phyloP scores from a whole-genome alignment of 2,329 filamentous ascomycete genomes.

The Hypoxylon sp. region DNA sequence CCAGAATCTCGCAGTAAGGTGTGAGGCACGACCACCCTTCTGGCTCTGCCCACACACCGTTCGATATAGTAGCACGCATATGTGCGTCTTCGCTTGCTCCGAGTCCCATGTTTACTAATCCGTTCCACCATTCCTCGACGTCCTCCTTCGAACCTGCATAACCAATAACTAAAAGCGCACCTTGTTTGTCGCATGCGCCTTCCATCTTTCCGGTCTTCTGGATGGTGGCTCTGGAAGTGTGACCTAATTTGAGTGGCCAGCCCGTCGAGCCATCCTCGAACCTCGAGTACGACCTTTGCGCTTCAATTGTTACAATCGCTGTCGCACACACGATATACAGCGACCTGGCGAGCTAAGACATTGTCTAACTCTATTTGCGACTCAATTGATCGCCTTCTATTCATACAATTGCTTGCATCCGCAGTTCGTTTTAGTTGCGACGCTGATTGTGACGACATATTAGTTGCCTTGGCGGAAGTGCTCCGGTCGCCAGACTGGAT shows the following conservation, averaged over 20 bases:
- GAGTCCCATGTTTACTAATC: slow-evolving; percentile 49
- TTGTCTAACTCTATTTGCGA: slow-evolving; percentile 34
- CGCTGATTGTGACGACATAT: slow-evolving; percentile 44
- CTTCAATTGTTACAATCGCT: slow-evolving; percentile 40
- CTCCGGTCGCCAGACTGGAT: slow-evolving; percentile 72
- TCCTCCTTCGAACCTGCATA: slow-evolving; percentile 43
- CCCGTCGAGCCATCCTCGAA: slow-evolving; percentile 44
- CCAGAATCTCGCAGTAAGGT: slow-evolving; percentile 26
- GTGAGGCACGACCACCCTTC: slow-evolving; percentile 31
- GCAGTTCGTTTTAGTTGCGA: slow-evolving; percentile 27
- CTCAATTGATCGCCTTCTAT: slow-evolving; percentile 32
- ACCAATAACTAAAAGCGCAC: slow-evolving; percentile 38
- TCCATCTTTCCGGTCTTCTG: slow-evolving; percentile 32
- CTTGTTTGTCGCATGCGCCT: slow-evolving; percentile 39
- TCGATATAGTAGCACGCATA: slow-evolving; percentile 37
- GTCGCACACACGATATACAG: slow-evolving; percentile 45
- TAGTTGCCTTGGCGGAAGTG: slow-evolving; percentile 61
- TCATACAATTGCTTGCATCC: slow-evolving; percentile 32
- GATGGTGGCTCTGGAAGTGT: slow-evolving; percentile 44
- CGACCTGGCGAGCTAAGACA: slow-evolving; percentile 41
- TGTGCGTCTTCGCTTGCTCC: slow-evolving; percentile 37
- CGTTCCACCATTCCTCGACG: slow-evolving; percentile 39
- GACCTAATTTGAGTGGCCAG: slow-evolving; percentile 46
- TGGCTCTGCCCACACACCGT: slow-evolving; percentile 22
- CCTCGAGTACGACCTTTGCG: slow-evolving; percentile 44